These are phyloP conservation scores for Yarrowia sp. DNA, from an alignment of 805 yeast species.

Conservation along the genomic window DNA sequence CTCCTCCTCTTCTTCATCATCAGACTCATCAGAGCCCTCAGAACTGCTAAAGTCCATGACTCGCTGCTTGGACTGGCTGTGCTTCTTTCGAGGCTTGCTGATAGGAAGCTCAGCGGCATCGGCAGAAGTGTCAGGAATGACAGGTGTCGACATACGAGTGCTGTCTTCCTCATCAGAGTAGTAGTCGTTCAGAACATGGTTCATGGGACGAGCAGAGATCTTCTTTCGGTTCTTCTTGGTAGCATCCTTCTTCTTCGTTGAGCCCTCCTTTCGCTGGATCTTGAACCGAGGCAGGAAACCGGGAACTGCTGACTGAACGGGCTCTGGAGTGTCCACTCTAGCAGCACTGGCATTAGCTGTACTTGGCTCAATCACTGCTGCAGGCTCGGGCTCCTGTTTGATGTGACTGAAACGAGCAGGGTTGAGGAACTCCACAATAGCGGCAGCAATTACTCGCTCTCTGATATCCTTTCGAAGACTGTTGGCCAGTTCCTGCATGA, in stretches of 20 bases:
- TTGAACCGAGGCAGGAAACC: constrained; percentile 20
- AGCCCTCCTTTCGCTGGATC: constrained; percentile 44
- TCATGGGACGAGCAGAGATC: constrained; percentile 46
- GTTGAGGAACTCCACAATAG: constrained; percentile 65
- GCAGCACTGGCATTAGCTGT: constrained; percentile 32
- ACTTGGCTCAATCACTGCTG: background rate
- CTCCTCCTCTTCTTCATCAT: constrained; percentile 26
- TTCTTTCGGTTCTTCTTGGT: constrained; percentile 36
- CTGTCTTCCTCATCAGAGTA: constrained; percentile 45
- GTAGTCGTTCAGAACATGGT: constrained; percentile 45
- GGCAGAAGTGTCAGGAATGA: constrained; percentile 15
- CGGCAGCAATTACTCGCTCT: constrained; percentile 74
- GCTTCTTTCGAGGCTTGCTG: constrained; percentile 19
- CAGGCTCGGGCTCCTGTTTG: constrained; percentile 1
- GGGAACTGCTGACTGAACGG: constrained; percentile 2
- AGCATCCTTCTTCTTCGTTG: constrained; percentile 39
- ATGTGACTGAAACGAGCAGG: constrained; percentile 50
- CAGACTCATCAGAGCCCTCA: constrained; percentile 16
- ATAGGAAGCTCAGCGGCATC: constrained; percentile 33
- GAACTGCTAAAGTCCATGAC: constrained; percentile 26
- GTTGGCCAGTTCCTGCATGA: constrained; percentile 68
- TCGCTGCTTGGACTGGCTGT: constrained; percentile 20
- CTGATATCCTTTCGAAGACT: constrained; percentile 74
- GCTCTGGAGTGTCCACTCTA: constrained; percentile 29
- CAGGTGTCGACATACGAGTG: constrained; percentile 41